Evolutionary conservation across 768 basidiomycete genomes (phyloP).

Genomic region (Boletellus ananas): DNA sequence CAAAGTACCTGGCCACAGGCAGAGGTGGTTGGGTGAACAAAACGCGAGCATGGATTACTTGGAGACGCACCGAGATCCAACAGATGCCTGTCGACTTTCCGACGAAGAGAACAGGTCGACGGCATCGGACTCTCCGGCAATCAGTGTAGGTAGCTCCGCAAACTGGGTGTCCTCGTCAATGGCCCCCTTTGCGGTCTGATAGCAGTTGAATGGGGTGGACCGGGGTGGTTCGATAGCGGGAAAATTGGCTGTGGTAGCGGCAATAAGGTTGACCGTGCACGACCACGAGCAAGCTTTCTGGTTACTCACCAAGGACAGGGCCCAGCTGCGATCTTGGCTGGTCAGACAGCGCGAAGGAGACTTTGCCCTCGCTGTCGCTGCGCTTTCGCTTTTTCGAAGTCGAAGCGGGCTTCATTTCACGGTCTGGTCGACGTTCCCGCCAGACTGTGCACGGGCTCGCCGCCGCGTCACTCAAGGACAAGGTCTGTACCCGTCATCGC

Average conservation of each 20-base stretch:
- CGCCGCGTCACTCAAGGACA: constrained; percentile 17
- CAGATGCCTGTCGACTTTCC: constrained; percentile 46
- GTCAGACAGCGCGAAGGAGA: constrained; percentile 37
- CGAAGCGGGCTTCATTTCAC: constrained; percentile 20
- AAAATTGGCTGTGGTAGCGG: constrained; percentile 48
- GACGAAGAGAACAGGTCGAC: constrained; percentile 77
- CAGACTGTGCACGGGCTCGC: constrained; percentile 1
- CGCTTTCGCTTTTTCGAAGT: constrained; percentile 51
- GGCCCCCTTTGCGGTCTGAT: constrained; percentile 36
- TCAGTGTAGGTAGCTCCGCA: constrained; percentile 34
- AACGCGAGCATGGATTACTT: not conserved
- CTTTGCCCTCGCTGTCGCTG: constrained; percentile 30
- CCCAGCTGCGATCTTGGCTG: constrained; percentile 39
- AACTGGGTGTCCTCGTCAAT: constrained; percentile 30
- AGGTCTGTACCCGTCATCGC: constrained; percentile 19
- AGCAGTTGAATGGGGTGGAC: constrained; percentile 60
- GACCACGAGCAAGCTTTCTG: constrained; percentile 20
- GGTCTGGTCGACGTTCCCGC: constrained; percentile 15
- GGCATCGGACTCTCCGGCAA: constrained; percentile 80
- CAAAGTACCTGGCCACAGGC: constrained; percentile 57
- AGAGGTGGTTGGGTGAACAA: not conserved
- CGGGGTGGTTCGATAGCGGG: constrained; percentile 59
- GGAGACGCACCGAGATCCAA: constrained; percentile 63
- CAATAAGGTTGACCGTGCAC: constrained; percentile 15
- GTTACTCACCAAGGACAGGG: constrained; percentile 49